These are phyloP conservation scores for Chlorella sp. DNA, from an alignment of 139 green algal species.

Conservation along the genomic window DNA sequence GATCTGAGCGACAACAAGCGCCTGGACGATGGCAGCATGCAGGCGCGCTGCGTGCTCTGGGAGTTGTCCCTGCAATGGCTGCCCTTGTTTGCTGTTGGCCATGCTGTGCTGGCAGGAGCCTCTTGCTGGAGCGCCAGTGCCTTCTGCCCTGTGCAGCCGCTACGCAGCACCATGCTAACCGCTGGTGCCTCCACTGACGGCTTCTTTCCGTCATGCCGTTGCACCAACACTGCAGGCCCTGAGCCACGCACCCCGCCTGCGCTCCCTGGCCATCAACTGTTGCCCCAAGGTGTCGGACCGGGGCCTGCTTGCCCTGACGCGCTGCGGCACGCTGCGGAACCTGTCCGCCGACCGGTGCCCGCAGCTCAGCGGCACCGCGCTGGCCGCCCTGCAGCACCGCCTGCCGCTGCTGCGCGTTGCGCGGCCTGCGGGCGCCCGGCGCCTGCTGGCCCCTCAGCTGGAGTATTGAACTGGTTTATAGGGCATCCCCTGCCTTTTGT, in stretches of 20 bases:
- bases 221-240: not conserved
- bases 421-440: not conserved
- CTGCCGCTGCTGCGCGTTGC: constrained; percentile 27
- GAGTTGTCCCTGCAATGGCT: too few species aligned
- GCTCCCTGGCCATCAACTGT: constrained; percentile 2
- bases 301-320: constrained; percentile 18
- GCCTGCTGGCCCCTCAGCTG: not conserved
- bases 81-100: not conserved
- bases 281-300: constrained; percentile 19
- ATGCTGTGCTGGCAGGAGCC: too few species aligned
- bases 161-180: not conserved
- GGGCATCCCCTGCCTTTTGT: not conserved
- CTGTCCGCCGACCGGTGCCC: constrained; percentile 23
- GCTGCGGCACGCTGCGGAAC: not conserved
- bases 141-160: too few species aligned
- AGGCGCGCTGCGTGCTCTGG: not conserved
- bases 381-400: not conserved
- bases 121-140: too few species aligned
- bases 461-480: not conserved
- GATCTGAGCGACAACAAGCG: constrained; percentile 9
- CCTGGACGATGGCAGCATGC: constrained; percentile 31
- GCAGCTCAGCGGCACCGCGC: not conserved
- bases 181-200: too few species aligned
- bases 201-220: not conserved
- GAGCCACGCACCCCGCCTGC: constrained; percentile 6